Evolutionary conservation across 192 early-diverging fungal species (phyloP).

Genomic region (Thoreauomyces humboldtii): DNA sequence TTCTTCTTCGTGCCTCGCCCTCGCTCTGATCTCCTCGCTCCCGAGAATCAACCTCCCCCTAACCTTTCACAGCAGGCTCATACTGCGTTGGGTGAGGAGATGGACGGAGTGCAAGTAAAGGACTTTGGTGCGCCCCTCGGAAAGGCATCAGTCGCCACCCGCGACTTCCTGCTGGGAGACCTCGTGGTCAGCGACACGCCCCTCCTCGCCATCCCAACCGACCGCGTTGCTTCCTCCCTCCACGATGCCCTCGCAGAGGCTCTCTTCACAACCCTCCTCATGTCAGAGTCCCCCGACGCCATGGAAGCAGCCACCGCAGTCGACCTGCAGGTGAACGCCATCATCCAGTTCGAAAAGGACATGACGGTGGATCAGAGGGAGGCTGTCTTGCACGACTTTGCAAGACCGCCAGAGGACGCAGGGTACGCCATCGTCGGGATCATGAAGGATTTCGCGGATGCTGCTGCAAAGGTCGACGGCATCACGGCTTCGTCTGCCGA

Average conservation of each 20-base stretch:
- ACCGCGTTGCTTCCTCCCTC: too few species aligned
- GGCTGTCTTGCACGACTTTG: slow-evolving; percentile 1
- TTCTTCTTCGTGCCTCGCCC: too few species aligned
- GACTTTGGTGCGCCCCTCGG: background rate
- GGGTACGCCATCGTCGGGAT: background rate
- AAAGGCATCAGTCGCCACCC: slow-evolving; percentile 1
- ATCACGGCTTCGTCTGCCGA: background rate
- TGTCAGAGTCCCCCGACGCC: background rate
- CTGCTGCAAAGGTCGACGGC: background rate
- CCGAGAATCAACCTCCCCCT: too few species aligned
- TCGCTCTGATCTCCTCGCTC: too few species aligned
- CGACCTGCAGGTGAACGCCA: background rate
- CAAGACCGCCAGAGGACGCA: background rate
- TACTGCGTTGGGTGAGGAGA: too few species aligned
- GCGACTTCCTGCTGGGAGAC: slow-evolving; percentile 1
- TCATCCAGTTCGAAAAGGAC: background rate
- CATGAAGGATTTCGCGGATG: background rate
- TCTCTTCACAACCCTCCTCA: background rate
- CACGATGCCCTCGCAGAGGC: too few species aligned
- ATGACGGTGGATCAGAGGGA: too few species aligned
- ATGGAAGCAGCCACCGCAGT: background rate
- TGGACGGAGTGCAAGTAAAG: background rate
- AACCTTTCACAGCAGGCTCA: too few species aligned
- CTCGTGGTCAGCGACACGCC: background rate
- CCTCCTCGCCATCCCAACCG: background rate